Percentiles rank a stretch among this genome's conserved stretches.
These are phyloP conservation scores for Pinus taeda DNA, from an alignment of 75 land plant genomes.

Conservation along the genomic window DNA sequence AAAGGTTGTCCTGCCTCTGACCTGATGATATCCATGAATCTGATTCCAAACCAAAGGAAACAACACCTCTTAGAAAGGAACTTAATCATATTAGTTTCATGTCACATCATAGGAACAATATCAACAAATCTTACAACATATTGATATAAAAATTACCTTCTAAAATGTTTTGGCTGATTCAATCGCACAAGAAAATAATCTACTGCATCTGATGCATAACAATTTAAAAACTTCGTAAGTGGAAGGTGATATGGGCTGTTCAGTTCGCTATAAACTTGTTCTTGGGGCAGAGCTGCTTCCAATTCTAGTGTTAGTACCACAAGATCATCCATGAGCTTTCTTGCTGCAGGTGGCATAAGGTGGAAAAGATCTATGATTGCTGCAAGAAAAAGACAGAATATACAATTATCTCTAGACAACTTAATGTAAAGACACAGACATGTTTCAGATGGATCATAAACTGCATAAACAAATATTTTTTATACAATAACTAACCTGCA, in stretches of 20 bases:
- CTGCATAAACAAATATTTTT: neutral
- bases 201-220: constrained; percentile 85
- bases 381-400: constrained; percentile 30
- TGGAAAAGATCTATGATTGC: constrained; percentile 99
- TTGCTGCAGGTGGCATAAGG: constrained; percentile 84
- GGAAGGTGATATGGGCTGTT: constrained; percentile 97
- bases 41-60: constrained; percentile 17
- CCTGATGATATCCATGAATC: constrained; percentile 92
- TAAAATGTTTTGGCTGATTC: constrained; percentile 76
- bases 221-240: constrained; percentile 90
- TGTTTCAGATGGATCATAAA: no score
- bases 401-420: no score
- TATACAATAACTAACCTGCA: constrained; percentile 54
- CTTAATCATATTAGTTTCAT: neutral
- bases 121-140: neutral
- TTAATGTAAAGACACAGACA: no score
- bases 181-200: constrained; percentile 96
- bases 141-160: constrained; percentile 47
- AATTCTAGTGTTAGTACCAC: constrained; percentile 80
- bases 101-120: neutral
- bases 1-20: constrained; percentile 94
- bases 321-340: constrained; percentile 92
- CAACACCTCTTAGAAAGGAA: neutral
- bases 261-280: constrained; percentile 91
- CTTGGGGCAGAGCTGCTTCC: constrained; percentile 88